A percentile compares a stretch with the other conserved stretches of the same genome.
phyloP scores from a whole-genome alignment of 139 green algal genomes.

The Chlorella sp. region DNA sequence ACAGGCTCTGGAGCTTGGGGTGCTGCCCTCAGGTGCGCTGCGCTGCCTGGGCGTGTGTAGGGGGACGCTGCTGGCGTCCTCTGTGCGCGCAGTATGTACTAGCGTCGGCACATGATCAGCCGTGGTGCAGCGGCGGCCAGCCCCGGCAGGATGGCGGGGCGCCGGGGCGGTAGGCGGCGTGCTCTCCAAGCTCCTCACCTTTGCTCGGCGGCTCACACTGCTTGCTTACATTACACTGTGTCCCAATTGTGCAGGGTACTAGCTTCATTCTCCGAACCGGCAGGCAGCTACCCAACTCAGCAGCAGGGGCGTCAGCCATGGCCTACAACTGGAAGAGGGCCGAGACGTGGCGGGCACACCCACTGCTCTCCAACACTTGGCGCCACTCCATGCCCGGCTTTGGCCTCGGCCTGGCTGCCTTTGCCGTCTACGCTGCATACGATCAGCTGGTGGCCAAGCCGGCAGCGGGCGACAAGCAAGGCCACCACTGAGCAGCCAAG shows the following conservation, averaged over 20 bases:
- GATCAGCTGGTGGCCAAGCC: constrained; percentile 46
- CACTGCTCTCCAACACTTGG: constrained; percentile 59
- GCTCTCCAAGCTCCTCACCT: background rate
- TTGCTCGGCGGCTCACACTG: background rate
- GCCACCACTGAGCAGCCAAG: constrained; percentile 20
- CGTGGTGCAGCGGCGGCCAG: no score
- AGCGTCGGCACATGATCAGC: no score
- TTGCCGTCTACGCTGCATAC: constrained; percentile 58
- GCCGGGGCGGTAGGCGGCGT: background rate
- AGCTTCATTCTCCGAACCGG: background rate
- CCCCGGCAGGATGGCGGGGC: no score
- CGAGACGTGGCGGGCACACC: constrained; percentile 50
- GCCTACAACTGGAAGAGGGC: constrained; percentile 41
- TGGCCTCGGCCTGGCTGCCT: constrained; percentile 47
- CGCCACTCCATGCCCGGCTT: constrained; percentile 53
- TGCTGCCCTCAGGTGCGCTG: background rate
- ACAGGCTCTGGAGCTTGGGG: background rate
- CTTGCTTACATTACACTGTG: background rate
- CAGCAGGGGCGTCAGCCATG: constrained; percentile 34
- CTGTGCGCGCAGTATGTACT: no score
- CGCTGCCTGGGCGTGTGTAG: background rate
- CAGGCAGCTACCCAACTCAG: background rate
- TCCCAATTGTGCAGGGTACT: background rate
- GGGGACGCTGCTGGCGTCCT: no score
- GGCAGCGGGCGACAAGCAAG: background rate